Evolutionary conservation across 2,329 filamentous ascomycete genomes (phyloP), one percentile per base, ranked within the genome.

Genomic region (Westerdykella aurantiaca): DNA sequence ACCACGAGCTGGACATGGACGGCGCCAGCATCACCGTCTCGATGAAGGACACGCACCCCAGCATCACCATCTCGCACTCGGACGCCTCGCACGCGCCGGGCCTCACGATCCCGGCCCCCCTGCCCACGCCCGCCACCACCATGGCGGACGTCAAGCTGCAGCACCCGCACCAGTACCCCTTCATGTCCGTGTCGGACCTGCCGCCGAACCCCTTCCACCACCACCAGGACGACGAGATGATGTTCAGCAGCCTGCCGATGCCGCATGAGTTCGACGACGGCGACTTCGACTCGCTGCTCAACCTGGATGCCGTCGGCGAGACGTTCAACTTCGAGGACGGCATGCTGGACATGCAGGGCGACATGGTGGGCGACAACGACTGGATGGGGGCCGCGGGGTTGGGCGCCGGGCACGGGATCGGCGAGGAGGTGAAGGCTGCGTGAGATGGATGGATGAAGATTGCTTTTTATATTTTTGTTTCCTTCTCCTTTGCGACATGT

Each of bases 201-300:
- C 23, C 41, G 6, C 17, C 47, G 14, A 47, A 49, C 35, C 40
- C 42, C 33, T 42, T 49, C 41, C 22, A 40, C 37, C 47, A 42
- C 34, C 60, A 66, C 41, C 61, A 64, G 25, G 63, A 63, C 46
- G 50, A 61, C 38, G 61, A 67, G 39, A 56, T 50, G 47, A 46
- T 68, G 6, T 67, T 67, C 38, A 60, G 57, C 1, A 60, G 57
- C 37, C 39, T 67, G 31, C 64, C 64, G 6, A 51, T 68, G 16
- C 61, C 62, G 29, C 64, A 66, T 41, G 63, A 68, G 13, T 68
- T 68, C 18, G 64, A 68, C 38, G 62, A 68, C 10, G 65, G 64
- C 17, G 66, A 70, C 21, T 70, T 70, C 22, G 67, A 70, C 25
- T 55, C 52, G 6, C 46, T 70, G 17, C 43, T 70, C n/a, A 69